Percentiles rank a stretch among this genome's conserved stretches.
These are phyloP conservation scores for Graphium sp. DNA, from an alignment of 2,329 filamentous ascomycete species.

Conservation along the genomic window DNA sequence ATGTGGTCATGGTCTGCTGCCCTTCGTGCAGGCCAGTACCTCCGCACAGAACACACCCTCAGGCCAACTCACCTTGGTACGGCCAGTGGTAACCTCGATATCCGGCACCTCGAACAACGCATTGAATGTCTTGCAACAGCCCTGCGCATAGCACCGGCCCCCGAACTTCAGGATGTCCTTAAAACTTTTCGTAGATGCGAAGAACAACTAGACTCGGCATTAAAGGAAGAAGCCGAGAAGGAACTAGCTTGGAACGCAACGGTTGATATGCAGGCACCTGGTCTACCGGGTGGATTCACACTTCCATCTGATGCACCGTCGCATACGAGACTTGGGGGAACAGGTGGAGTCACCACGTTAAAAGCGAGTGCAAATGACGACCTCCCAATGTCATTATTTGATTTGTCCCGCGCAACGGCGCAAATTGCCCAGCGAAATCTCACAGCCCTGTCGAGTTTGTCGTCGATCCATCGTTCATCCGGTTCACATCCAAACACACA, in stretches of 20 bases:
- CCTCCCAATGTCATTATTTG: conserved; percentile 47
- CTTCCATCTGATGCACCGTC: conserved; percentile 8
- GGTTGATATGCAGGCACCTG: conserved; percentile 37
- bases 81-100: conserved; percentile 38
- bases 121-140: conserved; percentile 67
- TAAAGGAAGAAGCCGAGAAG: conserved; percentile 48
- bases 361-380: conserved; percentile 35
- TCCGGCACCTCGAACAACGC: conserved; percentile 63
- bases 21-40: conserved; percentile 60
- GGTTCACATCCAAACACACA: conserved; percentile 14
- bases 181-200: conserved; percentile 63
- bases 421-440: conserved; percentile 41
- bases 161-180: conserved; percentile 57
- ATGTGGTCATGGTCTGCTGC: conserved; percentile 68
- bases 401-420: conserved; percentile 44
- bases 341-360: too few species aligned
- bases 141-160: conserved; percentile 53
- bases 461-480: too few species aligned
- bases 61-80: conserved; percentile 44
- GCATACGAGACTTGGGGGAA: conserved; percentile 2
- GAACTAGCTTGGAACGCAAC: conserved; percentile 56
- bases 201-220: conserved; percentile 52
- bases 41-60: conserved; percentile 33
- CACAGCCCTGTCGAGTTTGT: conserved; percentile 33
- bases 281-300: conserved; percentile 38